Evolutionary conservation across 1,284 basidiomycete genomes (phyloP).

Genomic region (Marasmius fiardii): DNA sequence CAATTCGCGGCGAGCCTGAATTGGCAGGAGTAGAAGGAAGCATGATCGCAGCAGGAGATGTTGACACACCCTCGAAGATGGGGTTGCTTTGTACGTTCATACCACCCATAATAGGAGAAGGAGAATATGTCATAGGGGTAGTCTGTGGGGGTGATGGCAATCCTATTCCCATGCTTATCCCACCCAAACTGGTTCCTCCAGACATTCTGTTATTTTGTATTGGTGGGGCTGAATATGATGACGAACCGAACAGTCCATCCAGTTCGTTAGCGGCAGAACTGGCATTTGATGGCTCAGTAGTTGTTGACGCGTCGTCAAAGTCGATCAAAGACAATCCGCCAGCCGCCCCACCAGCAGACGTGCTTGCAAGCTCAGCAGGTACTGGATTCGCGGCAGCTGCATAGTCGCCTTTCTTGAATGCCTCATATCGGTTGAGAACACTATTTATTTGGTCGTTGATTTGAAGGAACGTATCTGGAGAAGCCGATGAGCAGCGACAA

Average conservation of each 20-base stretch:
- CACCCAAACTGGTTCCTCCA: background rate
- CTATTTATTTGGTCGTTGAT: constrained; percentile 98
- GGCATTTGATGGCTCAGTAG: constrained; percentile 18
- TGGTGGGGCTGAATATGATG: background rate
- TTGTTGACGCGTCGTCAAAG: constrained; percentile 52
- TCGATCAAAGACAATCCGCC: constrained; percentile 63
- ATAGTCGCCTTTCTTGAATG: constrained; percentile 89
- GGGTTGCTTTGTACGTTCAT: constrained; percentile 10
- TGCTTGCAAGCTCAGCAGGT: constrained; percentile 55
- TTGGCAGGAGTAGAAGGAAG: constrained; percentile 10
- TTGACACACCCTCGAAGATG: constrained; percentile 7
- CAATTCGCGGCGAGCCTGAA: background rate
- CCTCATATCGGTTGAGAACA: constrained; percentile 86
- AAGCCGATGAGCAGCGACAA: background rate
- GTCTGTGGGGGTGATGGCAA: background rate
- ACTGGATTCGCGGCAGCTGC: constrained; percentile 62
- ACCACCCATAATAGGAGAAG: constrained; percentile 16
- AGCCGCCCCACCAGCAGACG: constrained; percentile 25
- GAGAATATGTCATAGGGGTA: constrained; percentile 1
- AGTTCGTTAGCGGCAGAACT: constrained; percentile 39
- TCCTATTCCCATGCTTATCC: constrained; percentile 2
- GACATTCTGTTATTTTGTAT: constrained; percentile 18
- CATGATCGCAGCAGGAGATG: constrained; percentile 15
- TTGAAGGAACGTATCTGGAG: constrained; percentile 83
- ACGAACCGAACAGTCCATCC: constrained; percentile 47